These are phyloP conservation scores for Amphibolis antarctica DNA, from an alignment of 106 monocot genomes.

Conservation along the genomic window DNA sequence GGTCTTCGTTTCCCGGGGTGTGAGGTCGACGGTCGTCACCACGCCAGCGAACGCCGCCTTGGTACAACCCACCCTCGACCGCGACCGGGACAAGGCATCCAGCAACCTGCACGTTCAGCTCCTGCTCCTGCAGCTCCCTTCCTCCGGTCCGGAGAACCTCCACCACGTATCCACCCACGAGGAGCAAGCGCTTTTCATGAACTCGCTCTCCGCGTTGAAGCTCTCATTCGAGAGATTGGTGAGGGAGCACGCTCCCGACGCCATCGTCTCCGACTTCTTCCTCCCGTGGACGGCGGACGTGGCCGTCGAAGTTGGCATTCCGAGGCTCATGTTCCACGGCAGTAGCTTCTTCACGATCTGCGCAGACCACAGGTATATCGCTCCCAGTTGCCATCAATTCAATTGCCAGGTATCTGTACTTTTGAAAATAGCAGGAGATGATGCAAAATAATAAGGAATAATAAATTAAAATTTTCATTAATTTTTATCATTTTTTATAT, in stretches of 20 bases:
- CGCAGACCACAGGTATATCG: not conserved
- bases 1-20: slow-evolving; percentile 3
- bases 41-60: not conserved
- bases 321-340: slow-evolving; percentile 13
- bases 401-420: no score
- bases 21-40: slow-evolving; percentile 7
- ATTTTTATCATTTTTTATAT: no score
- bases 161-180: not conserved
- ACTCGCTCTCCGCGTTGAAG: not conserved
- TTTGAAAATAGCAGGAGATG: no score
- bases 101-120: not conserved
- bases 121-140: not conserved
- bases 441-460: no score
- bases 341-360: slow-evolving; percentile 4
- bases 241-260: slow-evolving; percentile 1
- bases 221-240: slow-evolving; percentile 2
- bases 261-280: slow-evolving; percentile 16
- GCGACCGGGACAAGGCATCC: not conserved
- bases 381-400: no score
- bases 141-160: not conserved
- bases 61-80: no score
- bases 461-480: no score
- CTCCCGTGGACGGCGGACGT: slow-evolving; percentile 14
- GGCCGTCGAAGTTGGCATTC: slow-evolving; percentile 9
- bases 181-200: not conserved